phyloP scores from a whole-genome alignment of 768 basidiomycete genomes.

The Podaxis sp. region DNA sequence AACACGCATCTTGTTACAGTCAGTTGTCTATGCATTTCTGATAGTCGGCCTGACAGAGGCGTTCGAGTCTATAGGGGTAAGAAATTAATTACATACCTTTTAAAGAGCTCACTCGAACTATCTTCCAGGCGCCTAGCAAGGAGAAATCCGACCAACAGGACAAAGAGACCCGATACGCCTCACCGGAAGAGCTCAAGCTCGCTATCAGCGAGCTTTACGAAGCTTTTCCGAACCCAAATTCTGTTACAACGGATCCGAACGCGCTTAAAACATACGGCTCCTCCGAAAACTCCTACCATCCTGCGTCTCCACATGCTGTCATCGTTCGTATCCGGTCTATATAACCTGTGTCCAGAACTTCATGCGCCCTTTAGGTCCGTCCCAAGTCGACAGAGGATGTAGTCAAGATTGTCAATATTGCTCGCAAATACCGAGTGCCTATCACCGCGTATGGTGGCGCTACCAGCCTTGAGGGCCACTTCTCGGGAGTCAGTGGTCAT shows the following conservation, averaged over 20 bases:
- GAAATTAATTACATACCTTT: not conserved
- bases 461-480: constrained; percentile 87
- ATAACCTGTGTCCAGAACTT: constrained; percentile 16
- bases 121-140: not conserved
- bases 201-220: constrained; percentile 55
- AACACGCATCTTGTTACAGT: constrained; percentile 35
- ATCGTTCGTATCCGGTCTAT: constrained; percentile 31
- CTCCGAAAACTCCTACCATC: constrained; percentile 71
- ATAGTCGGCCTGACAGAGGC: constrained; percentile 30
- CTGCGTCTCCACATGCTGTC: constrained; percentile 55
- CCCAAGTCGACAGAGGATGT: constrained; percentile 78
- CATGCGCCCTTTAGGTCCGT: constrained; percentile 42
- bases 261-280: constrained; percentile 58
- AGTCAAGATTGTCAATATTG: constrained; percentile 73
- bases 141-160: constrained; percentile 11
- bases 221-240: constrained; percentile 44
- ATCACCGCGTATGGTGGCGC: constrained; percentile 83
- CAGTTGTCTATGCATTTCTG: constrained; percentile 34
- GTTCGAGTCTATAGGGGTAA: constrained; percentile 25
- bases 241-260: constrained; percentile 51
- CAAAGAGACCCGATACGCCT: constrained; percentile 38
- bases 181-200: constrained; percentile 41
- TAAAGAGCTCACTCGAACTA: constrained; percentile 3
- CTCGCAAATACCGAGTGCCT: constrained; percentile 72
- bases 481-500: constrained; percentile 56